Conservation (phyloP, 2,329 filamentous ascomycete genomes). For the Fusarium praegraminearum region DNA sequence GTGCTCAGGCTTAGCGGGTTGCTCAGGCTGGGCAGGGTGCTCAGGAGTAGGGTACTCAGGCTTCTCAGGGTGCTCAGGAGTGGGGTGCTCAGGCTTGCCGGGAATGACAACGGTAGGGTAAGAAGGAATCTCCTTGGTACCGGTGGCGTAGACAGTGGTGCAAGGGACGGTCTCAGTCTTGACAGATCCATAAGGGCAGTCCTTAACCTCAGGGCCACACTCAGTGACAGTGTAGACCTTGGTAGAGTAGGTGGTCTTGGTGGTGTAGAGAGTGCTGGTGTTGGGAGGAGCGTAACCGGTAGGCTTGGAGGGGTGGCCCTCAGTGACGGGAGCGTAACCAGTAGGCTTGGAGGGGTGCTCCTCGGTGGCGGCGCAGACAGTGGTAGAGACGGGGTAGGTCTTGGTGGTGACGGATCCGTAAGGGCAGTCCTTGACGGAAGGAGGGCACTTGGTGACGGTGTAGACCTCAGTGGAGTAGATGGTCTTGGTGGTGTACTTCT, state of each 20-base stretch:
- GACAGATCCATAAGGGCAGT: constrained; percentile 51
- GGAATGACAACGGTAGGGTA: constrained; percentile 34
- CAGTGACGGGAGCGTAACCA: constrained; percentile 24
- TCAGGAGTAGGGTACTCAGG: constrained; percentile 16
- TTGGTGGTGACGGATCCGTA: constrained; percentile 35
- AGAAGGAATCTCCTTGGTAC: constrained; percentile 38
- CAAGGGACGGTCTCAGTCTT: constrained; percentile 43
- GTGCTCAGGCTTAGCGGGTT: neutral
- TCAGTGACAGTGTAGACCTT: constrained; percentile 51
- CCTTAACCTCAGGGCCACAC: constrained; percentile 48
- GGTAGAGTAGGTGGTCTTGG: constrained; percentile 50
- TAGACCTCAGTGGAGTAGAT: constrained; percentile 35
- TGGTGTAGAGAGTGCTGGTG: constrained; percentile 48
- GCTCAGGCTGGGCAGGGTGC: constrained; percentile 20
- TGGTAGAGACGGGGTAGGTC: constrained; percentile 37
- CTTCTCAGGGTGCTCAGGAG: constrained; percentile 4
- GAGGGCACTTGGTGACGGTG: constrained; percentile 34
- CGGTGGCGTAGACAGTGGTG: constrained; percentile 31
- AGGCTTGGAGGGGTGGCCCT: constrained; percentile 31
- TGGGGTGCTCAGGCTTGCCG: constrained; percentile 19
- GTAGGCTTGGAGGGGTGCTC: constrained; percentile 35
- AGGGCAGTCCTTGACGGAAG: constrained; percentile 51
- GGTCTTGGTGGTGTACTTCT: constrained; percentile 47
- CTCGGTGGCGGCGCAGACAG: constrained; percentile 38
- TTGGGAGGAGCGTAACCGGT: constrained; percentile 34